These are phyloP conservation scores for Teratosphaeria viscida DNA, from an alignment of 2,329 filamentous ascomycete species.

Conservation along the genomic window DNA sequence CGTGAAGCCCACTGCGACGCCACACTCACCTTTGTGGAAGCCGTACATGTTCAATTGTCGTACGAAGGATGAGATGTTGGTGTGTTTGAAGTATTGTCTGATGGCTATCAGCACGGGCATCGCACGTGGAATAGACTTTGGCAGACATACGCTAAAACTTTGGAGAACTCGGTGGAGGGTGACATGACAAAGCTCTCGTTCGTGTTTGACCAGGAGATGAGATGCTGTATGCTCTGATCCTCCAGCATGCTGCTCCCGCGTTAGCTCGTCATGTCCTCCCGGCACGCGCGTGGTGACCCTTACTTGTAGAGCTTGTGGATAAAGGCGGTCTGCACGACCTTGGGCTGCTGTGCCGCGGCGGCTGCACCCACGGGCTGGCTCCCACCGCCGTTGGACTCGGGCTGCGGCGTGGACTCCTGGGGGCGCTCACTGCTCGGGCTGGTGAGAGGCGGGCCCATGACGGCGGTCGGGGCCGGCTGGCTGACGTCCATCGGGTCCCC, in stretches of 20 bases:
- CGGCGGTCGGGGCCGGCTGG: slow-evolving; percentile 10
- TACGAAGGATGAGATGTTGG: slow-evolving; percentile 97
- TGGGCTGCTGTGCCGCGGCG: slow-evolving; percentile 78
- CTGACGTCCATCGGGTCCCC: slow-evolving; percentile 22
- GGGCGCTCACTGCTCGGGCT: slow-evolving; percentile 7
- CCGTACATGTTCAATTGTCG: slow-evolving; percentile 98
- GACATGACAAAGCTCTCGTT: slow-evolving; percentile 99
- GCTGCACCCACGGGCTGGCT: slow-evolving; percentile 46
- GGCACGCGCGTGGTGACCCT: slow-evolving; percentile 21
- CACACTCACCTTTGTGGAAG: slow-evolving; percentile 82
- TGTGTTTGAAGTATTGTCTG: slow-evolving; percentile 98
- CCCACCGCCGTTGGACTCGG: slow-evolving; percentile 30
- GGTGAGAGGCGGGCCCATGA: slow-evolving; percentile 20
- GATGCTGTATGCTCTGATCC: slow-evolving; percentile 80
- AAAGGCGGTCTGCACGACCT: slow-evolving; percentile 96
- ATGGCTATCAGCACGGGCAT: slow-evolving; percentile 8
- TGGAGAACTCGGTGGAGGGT: slow-evolving; percentile 92
- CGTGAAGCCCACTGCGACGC: neutral
- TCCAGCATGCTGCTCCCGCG: slow-evolving; percentile 71
- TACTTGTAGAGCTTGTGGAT: slow-evolving; percentile 99
- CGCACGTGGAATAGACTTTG: slow-evolving; percentile 20
- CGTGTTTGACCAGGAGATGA: slow-evolving; percentile 90
- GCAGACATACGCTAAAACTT: slow-evolving; percentile 78
- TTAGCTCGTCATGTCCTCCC: slow-evolving; percentile 19
- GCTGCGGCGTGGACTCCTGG: slow-evolving; percentile 2